A percentile compares a stretch with the other conserved stretches of the same genome.
Evolutionary conservation across 192 early-diverging fungal genomes (phyloP).

Genomic region (Coemansia sp.): DNA sequence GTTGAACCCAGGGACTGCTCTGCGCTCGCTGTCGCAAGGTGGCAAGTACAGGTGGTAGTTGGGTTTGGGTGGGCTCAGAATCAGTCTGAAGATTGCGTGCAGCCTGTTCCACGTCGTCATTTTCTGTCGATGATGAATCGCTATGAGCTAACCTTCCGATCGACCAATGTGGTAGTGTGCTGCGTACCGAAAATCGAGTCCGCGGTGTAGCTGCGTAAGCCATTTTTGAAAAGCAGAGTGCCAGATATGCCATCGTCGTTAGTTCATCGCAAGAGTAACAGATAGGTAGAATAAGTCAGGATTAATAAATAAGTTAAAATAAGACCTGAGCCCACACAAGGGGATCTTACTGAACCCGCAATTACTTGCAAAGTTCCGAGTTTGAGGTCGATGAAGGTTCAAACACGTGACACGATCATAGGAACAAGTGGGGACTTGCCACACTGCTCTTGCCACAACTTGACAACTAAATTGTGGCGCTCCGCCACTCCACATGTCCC

Average conservation of each 20-base stretch:
- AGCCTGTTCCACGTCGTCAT: neutral
- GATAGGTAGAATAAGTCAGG: too few species aligned
- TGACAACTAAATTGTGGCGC: neutral
- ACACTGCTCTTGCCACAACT: neutral
- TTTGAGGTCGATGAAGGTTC: neutral
- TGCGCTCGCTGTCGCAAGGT: conserved; percentile 27
- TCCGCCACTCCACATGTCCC: neutral
- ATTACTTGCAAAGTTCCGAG: neutral
- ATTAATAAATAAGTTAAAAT: too few species aligned
- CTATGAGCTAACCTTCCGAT: neutral
- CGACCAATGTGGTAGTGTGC: neutral
- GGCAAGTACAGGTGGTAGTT: neutral
- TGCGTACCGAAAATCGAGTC: too few species aligned
- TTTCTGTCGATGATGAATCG: neutral
- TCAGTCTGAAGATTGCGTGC: conserved; percentile 14
- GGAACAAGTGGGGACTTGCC: too few species aligned
- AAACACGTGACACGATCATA: neutral
- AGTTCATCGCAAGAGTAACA: too few species aligned
- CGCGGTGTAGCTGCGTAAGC: too few species aligned
- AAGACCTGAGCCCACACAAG: too few species aligned
- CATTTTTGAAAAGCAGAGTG: too few species aligned
- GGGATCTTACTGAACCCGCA: too few species aligned
- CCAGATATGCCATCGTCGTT: too few species aligned
- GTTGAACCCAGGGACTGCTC: conserved; percentile 36
- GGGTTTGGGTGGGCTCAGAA: conserved; percentile 10